Base-by-base conservation (phyloP, 1,139 yeast species). In the Blastobotrys persicus region DNA sequence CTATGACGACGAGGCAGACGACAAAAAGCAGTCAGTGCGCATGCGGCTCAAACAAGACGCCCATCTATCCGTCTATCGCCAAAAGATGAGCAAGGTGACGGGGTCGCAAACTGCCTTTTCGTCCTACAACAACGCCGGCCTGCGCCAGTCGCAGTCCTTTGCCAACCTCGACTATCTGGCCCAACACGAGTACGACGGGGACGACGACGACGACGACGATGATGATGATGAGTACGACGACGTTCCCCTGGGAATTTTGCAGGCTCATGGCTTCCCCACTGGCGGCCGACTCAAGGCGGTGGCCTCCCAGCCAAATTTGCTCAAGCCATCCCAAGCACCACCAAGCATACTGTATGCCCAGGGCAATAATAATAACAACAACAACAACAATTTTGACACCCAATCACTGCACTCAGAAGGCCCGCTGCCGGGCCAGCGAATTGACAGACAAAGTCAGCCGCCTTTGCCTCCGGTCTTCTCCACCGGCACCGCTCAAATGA, bases 231-330 rank as follows among this genome's bases (percentile, higher is more conserved):
- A 67, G 42, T 63, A 67, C 50, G 74, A 71, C 43, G 72, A 71
- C 44, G 69, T 71, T 9, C 75, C 75, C 1, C 57, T 71, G 20
- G 73, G 71, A 4, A 67, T 71, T 47, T 55, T 71, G 34, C 69
- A 67, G 50, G 73, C 73, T 1, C 73, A 70, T 51, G 70, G 71
- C 9, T 68, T 70, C 57, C 74, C 74, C 6, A 57, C 56, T 23
- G 23, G 39, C 7, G 46, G 47, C 17, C 31, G 50, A 19, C 49
- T 53, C 44, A 53, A 53, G 42, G 42, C 59, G 14, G 50, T 50
- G 53, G 33, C 52, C 18, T 58, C 65, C n/a, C 59, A 55, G 39
- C 58, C 61, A n/a, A 53, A 52, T 39, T 48, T 59, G 31, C n/a
- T 50, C 16, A 32, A 34, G 13, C 33, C 41, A n/a, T 32, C 31